These are phyloP conservation scores for Pugionium dolabratum DNA, from an alignment of 345 rosid genomes.

Conservation along the genomic window DNA sequence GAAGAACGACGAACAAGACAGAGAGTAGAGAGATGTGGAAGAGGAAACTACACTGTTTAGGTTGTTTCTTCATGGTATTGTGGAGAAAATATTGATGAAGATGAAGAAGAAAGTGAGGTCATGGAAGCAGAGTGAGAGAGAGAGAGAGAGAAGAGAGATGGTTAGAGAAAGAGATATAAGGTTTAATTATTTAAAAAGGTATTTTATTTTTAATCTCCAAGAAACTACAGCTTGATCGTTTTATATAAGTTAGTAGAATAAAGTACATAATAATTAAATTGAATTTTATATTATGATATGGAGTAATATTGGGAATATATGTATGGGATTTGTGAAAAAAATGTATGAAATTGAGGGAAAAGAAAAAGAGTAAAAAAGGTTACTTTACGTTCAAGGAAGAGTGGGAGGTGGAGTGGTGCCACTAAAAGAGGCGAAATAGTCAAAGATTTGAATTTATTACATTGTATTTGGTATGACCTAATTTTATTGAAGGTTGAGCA, in stretches of 20 bases:
- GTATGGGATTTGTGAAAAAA: constrained; percentile 19
- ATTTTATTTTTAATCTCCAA: constrained; percentile 9
- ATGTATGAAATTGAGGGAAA: constrained; percentile 23
- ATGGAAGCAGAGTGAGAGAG: constrained; percentile 32
- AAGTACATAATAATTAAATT: constrained; percentile 6
- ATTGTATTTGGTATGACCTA: constrained; percentile 40
- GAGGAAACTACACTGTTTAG: constrained; percentile 30
- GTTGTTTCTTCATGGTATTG: constrained; percentile 32
- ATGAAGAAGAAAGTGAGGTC: constrained; percentile 35
- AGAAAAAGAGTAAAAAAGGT: constrained; percentile 35
- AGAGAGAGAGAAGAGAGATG: constrained; percentile 23
- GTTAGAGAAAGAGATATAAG: constrained; percentile 22
- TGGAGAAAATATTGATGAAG: constrained; percentile 41
- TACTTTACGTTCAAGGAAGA: constrained; percentile 74
- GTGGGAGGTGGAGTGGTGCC: constrained; percentile 30
- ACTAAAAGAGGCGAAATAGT: constrained; percentile 46
- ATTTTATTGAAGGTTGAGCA: constrained; percentile 32
- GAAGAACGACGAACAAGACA: constrained; percentile 35
- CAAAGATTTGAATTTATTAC: constrained; percentile 47
- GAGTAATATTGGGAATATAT: constrained; percentile 22
- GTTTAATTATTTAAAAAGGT: constrained; percentile 21
- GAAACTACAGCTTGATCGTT: constrained; percentile 23
- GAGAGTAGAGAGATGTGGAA: constrained; percentile 35
- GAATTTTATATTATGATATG: constrained; percentile 6
- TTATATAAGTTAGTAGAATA: constrained; percentile 17